Conservation (phyloP, 139 green algal species). For the Coelastrella sp. region DNA sequence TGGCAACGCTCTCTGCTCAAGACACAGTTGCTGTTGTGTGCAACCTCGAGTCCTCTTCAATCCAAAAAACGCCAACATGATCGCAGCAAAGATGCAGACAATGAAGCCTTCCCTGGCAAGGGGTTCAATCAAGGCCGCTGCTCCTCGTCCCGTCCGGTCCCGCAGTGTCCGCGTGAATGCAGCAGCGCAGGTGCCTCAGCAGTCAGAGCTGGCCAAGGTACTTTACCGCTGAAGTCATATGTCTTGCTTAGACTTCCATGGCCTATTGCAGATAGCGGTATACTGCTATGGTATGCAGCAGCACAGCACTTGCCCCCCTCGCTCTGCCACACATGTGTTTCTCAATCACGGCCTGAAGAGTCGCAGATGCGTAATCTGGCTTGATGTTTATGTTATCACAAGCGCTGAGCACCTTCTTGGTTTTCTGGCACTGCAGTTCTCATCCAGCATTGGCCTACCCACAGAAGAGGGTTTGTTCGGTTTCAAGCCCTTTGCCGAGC, state of each 20-base stretch:
- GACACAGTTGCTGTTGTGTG: background rate
- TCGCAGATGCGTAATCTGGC: background rate
- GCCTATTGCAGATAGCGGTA: no score
- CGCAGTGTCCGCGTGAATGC: constrained; percentile 18
- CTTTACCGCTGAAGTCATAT: background rate
- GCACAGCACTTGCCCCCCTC: no score
- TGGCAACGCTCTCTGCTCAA: background rate
- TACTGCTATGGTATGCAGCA: no score
- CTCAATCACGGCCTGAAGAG: background rate
- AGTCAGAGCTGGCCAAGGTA: constrained; percentile 50
- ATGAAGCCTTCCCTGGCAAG: background rate
- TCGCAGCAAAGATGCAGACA: constrained; percentile 17
- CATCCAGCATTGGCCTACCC: constrained; percentile 69
- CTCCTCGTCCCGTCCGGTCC: constrained; percentile 6
- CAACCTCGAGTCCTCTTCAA: background rate
- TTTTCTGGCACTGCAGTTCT: constrained; percentile 39
- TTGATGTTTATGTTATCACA: background rate
- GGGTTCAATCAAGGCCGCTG: background rate
- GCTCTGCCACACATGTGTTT: no score
- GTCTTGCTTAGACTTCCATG: no score
- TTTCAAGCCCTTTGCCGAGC: constrained; percentile 81
- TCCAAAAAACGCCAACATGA: background rate
- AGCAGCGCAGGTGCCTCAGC: constrained; percentile 5
- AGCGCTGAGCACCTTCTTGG: no score
- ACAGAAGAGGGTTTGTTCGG: constrained; percentile 80